Conservation (phyloP, 768 basidiomycete genomes). For the Lyophyllum atratum region DNA sequence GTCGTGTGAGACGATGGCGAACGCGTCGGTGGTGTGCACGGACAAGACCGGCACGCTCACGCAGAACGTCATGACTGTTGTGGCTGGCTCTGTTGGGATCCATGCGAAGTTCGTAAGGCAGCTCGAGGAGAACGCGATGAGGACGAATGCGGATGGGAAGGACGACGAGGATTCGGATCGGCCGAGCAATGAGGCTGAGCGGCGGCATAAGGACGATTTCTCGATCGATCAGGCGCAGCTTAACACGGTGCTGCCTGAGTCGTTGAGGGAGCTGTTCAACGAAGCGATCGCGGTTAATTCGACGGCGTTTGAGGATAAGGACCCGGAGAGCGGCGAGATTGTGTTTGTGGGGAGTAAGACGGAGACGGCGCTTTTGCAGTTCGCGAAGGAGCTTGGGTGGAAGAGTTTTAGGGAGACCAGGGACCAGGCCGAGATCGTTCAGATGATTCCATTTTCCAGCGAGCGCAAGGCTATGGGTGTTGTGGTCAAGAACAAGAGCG, state of each 20-base stretch:
- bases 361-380: slow-evolving; percentile 86
- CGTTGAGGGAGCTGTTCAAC: slow-evolving; percentile 72
- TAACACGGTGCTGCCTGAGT: slow-evolving; percentile 59
- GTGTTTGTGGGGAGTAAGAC: slow-evolving; percentile 93
- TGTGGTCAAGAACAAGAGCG: slow-evolving; percentile 63
- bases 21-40: slow-evolving; percentile 93
- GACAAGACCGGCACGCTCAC: slow-evolving; percentile 98
- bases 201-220: slow-evolving; percentile 71
- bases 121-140: slow-evolving; percentile 68
- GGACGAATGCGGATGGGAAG: slow-evolving; percentile 70
- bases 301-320: slow-evolving; percentile 87
- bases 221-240: slow-evolving; percentile 80
- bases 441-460: slow-evolving; percentile 93
- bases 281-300: slow-evolving; percentile 89
- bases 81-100: slow-evolving; percentile 93
- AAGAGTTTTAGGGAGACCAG: slow-evolving; percentile 66
- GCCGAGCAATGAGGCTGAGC: slow-evolving; percentile 25
- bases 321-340: slow-evolving; percentile 57
- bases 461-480: slow-evolving; percentile 95
- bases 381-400: slow-evolving; percentile 84
- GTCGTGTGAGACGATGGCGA: slow-evolving; percentile 99
- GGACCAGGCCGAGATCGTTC: slow-evolving; percentile 60
- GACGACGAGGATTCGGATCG: slow-evolving; percentile 32
- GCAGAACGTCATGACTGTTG: slow-evolving; percentile 93
- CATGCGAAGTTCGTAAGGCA: slow-evolving; percentile 90